These are phyloP conservation scores for Solanum chacoense DNA, from an alignment of 305 asterid species.

Conservation along the genomic window DNA sequence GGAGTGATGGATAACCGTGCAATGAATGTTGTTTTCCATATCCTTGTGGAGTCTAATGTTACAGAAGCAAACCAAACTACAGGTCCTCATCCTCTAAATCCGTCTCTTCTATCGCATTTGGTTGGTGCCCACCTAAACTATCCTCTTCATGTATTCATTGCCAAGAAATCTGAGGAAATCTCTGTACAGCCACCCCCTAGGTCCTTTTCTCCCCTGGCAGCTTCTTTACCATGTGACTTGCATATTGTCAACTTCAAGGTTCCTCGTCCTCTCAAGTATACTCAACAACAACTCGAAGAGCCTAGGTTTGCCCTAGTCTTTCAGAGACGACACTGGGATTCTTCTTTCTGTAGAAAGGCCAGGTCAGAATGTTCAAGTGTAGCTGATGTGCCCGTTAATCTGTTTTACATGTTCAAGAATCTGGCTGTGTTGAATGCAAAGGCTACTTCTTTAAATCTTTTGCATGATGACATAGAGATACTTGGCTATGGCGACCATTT, in stretches of 20 bases:
- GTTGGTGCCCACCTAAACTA: conserved; percentile 79
- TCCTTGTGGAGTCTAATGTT: conserved; percentile 58
- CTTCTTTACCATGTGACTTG: conserved; percentile 82
- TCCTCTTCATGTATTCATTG: conserved; percentile 62
- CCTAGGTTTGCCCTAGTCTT: conserved; percentile 51
- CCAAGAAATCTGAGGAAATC: conserved; percentile 66
- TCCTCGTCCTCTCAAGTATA: conserved; percentile 62
- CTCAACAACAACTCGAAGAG: conserved; percentile 53
- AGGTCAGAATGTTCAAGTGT: conserved; percentile 60
- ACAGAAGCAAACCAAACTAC: conserved; percentile 32
- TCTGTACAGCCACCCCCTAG: conserved; percentile 95
- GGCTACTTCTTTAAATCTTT: conserved; percentile 69
- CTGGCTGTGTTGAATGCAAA: conserved; percentile 48
- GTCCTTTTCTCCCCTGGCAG: conserved; percentile 67
- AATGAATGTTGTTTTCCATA: conserved; percentile 74
- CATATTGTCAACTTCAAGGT: conserved; percentile 81
- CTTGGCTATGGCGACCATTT: conserved; percentile 75
- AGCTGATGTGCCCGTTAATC: conserved; percentile 60
- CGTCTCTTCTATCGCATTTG: conserved; percentile 88
- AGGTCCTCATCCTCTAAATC: conserved; percentile 46
- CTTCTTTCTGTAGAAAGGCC: conserved; percentile 63
- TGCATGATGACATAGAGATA: conserved; percentile 64
- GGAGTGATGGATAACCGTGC: conserved; percentile 92
- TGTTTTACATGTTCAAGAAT: conserved; percentile 72
- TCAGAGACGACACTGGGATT: conserved; percentile 68